Evolutionary conservation across 2,329 filamentous ascomycete species (phyloP), one percentile per base, ranked within the genome.

Genomic region (Pyrenophora seminiperda): DNA sequence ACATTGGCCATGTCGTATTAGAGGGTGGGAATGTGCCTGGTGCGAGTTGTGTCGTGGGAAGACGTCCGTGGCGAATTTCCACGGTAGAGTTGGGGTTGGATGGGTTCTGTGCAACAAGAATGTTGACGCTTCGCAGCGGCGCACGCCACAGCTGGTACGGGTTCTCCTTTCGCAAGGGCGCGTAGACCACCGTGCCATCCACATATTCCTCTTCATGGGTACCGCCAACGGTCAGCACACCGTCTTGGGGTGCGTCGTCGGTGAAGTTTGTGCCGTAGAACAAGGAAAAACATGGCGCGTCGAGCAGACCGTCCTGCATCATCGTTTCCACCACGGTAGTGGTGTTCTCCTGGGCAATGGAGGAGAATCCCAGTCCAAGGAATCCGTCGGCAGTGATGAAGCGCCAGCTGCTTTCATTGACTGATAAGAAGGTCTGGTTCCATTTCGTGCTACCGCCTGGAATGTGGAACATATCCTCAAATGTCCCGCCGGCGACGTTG

Each of bases 171-270:
- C 31, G 13, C 27, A 61, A 40, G 6, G 59, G 59, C 3, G 50
- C 32, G 40, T 47, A 62, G 47, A 83, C 82, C 44, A 87, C 82
- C 56, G 83, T 81, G 61, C 83, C 84, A 57, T 87, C 84, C 54
- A 79, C 78, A 65, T 87, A 87, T 59, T 78, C 63, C 30, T 82
- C 85, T 53, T 79, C 69, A 66, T 86, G 36, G 48, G 53, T 55
- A 22, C 42, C 49, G 18, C 58, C 59, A 31, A 62, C 41, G 4
- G 58, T 62, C 13, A 62, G 31, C 13, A 54, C 41, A 18, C 59
- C 59, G 40, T 62, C 47, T n/a, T 54, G 53, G 2, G 29, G 27
- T 0, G 49, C 58, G 3, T 30, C 15, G 32, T 56, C 40, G 4
- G 10, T 4, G 7, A 54, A 32, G 24, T 59, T 53, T 20, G 42